A percentile compares a stretch with the other conserved stretches of the same genome.
These are phyloP conservation scores for Albizia julibrissin DNA, from an alignment of 306 rosid genomes.

Conservation along the genomic window DNA sequence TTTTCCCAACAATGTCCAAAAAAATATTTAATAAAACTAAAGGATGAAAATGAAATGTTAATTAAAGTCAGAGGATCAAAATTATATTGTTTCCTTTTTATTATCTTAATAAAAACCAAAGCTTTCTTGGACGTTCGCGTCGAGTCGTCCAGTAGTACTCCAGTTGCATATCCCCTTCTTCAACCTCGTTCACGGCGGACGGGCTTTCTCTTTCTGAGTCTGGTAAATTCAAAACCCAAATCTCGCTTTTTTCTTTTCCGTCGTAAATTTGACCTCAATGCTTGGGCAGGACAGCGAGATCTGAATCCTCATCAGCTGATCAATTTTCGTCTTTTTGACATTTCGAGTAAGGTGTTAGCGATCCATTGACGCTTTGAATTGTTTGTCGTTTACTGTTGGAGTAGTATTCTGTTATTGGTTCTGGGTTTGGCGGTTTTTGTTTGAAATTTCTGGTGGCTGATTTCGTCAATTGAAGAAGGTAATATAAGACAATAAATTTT, in stretches of 20 bases:
- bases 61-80: no score
- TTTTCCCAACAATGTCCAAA: no score
- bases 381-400: constrained; percentile 31
- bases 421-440: constrained; percentile 4
- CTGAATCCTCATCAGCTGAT: constrained; percentile 23
- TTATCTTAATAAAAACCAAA: background rate
- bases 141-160: background rate
- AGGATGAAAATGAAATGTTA: no score
- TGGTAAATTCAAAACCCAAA: constrained; percentile 49
- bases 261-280: constrained; percentile 9
- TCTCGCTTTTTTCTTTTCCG: constrained; percentile 6
- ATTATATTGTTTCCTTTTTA: no score
- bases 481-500: constrained; percentile 2
- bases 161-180: background rate
- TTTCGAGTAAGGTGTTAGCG: constrained; percentile 43
- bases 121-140: background rate
- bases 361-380: constrained; percentile 61
- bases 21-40: no score
- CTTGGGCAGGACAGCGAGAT: constrained; percentile 48
- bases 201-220: constrained; percentile 15
- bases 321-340: constrained; percentile 12
- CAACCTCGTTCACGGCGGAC: background rate
- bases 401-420: constrained; percentile 15
- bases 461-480: constrained; percentile 36
- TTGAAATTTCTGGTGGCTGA: background rate